Conservation (phyloP, 2,329 filamentous ascomycete genomes). For the Ambrosiella beaveri region DNA sequence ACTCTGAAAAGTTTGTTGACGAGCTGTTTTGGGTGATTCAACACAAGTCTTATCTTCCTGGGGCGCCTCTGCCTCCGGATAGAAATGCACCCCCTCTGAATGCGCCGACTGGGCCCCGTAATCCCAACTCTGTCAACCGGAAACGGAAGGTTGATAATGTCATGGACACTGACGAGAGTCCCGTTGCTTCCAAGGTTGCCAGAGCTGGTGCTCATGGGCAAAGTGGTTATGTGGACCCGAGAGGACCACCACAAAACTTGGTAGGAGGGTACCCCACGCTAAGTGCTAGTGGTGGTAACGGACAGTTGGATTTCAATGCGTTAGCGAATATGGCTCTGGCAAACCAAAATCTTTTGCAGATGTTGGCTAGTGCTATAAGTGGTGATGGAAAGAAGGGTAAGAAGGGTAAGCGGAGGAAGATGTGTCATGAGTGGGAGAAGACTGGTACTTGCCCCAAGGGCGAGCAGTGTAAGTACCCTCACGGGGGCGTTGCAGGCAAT, state of each 20-base stretch:
- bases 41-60: conserved; percentile 36
- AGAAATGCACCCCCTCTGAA: neutral
- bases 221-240: conserved; percentile 2
- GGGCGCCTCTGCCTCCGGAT: conserved; percentile 23
- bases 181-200: conserved; percentile 2
- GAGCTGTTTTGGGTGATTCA: conserved; percentile 45
- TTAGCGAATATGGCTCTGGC: conserved; percentile 10
- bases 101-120: conserved; percentile 6
- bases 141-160: conserved; percentile 5
- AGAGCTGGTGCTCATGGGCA: neutral
- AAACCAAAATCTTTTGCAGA: conserved; percentile 10
- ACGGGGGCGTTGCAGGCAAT: neutral
- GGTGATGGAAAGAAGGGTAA: neutral
- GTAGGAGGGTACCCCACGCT: neutral
- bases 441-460: conserved; percentile 2
- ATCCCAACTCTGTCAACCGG: neutral
- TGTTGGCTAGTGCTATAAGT: conserved; percentile 4
- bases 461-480: conserved; percentile 6
- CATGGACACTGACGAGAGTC: neutral
- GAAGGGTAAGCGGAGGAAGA: conserved; percentile 7
- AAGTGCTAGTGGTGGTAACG: neutral
- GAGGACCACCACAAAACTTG: conserved; percentile 3
- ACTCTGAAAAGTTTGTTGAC: conserved; percentile 21
- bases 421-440: conserved; percentile 9
- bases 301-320: conserved; percentile 7